Evolutionary conservation across 352 stramenopile species (phyloP), one percentile per base, ranked within the genome.

Genomic region (Globisporangium cylindrosporum): DNA sequence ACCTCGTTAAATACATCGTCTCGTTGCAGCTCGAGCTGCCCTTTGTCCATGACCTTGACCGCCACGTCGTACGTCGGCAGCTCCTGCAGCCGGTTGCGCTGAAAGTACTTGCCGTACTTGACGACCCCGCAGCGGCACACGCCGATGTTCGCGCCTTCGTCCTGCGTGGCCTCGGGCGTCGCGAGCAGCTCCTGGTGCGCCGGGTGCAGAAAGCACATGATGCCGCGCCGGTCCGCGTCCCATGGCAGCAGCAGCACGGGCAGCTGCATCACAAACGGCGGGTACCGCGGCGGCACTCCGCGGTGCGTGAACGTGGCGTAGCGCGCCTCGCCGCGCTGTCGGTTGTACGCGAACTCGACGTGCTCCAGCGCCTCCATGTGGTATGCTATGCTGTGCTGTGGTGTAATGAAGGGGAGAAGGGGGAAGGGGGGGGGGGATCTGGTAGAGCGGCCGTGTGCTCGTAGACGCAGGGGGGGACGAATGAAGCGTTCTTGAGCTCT

Each of bases 1-100:
- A 93, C 79, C 65, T 93, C 86, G 55, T 92, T 92, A 6, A 89
- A 74, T 14, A 92, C 83, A 63, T 93, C 83, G 68, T 93, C 86
- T 51, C 80, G 77, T 72, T 93, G 86, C 18, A 89, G 68, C 74
- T 84, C 70, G 1, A 93, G 68, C 62, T 93, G 83, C 32, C 62
- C 61, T 27, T 85, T 83, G 73, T 92, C 79, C 83, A 93, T 92
- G 65, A 91, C 71, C 64, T 93, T 93, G 55, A 93, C 64, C 24
- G 86, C 86, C 18, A 93, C 79, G 67, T 90, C 82, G 69, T 81
- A 92, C 27, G 66, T 22, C 32, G 59, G 51, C 2, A 53, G 60
- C 34, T 69, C 57, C 24, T 71, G 34, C 2, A 78, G 66, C 2
- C 61, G 62, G 41, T 75, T 73, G 27, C 83, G 80, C 59, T 84